phyloP scores from a whole-genome alignment of 2,329 filamentous ascomycete species.

The Passalora sequoiae region DNA sequence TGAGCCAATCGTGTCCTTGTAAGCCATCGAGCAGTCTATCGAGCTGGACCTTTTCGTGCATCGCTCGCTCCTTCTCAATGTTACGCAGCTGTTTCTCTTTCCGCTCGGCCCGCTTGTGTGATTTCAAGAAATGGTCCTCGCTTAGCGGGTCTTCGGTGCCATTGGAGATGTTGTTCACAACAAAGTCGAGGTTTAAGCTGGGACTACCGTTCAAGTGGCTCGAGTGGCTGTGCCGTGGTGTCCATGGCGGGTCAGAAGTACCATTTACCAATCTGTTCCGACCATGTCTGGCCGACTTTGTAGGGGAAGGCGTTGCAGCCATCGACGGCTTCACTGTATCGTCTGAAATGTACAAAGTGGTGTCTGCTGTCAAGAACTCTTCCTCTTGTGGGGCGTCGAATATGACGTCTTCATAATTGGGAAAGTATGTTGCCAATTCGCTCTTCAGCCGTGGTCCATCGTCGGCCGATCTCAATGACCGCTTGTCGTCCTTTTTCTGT shows the following conservation, averaged over 20 bases:
- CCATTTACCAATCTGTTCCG: conserved; percentile 16
- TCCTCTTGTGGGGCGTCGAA: conserved; percentile 74
- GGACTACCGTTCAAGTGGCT: conserved; percentile 21
- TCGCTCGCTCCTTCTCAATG: conserved; percentile 60
- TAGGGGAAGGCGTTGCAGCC: conserved; percentile 10
- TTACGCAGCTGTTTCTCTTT: conserved; percentile 65
- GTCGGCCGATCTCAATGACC: conserved; percentile 82
- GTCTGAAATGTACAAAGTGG: conserved; percentile 30
- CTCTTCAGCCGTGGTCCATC: conserved; percentile 79
- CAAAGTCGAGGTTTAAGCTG: conserved; percentile 21
- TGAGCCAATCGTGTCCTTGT: conserved; percentile 86
- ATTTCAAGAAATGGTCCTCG: conserved; percentile 53
- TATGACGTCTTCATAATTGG: conserved; percentile 90
- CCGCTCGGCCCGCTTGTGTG: conserved; percentile 57
- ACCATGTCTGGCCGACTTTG: conserved; percentile 12
- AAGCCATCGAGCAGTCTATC: conserved; percentile 71
- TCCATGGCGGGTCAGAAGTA: conserved; percentile 9
- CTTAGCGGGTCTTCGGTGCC: conserved; percentile 50
- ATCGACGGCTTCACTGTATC: conserved; percentile 17
- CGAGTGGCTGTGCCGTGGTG: conserved; percentile 14
- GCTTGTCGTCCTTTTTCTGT: conserved; percentile 51
- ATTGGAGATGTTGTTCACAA: conserved; percentile 30
- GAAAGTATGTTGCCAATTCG: conserved; percentile 84
- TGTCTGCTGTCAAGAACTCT: conserved; percentile 49
- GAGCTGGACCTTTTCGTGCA: conserved; percentile 62